Conservation (phyloP, 495 filamentous ascomycete genomes). For the Melanomma pulvis-pyrius region DNA sequence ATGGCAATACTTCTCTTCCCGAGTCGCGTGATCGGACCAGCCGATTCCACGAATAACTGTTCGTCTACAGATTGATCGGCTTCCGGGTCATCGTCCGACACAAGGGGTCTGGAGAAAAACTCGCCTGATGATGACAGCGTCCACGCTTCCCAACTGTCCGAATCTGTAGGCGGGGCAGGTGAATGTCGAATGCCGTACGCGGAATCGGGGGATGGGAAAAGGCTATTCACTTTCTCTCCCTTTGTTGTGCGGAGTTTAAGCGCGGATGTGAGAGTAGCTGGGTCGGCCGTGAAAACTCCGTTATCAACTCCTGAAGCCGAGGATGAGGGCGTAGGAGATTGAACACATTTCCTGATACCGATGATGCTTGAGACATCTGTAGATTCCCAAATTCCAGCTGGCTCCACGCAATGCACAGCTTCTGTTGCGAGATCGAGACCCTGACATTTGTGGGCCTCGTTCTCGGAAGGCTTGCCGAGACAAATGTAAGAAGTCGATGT, state of each 20-base stretch:
- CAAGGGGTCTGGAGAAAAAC: slow-evolving; percentile 44
- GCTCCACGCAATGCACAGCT: slow-evolving; percentile 43
- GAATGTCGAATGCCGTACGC: not conserved
- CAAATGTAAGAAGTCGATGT: slow-evolving; percentile 34
- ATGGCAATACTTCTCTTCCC: slow-evolving; percentile 64
- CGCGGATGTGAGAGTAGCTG: not conserved
- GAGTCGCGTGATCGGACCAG: slow-evolving; percentile 62
- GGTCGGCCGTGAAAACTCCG: not conserved
- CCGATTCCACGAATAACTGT: slow-evolving; percentile 58
- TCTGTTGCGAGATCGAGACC: slow-evolving; percentile 43
- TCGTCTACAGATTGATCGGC: slow-evolving; percentile 35
- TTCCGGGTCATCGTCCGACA: not conserved
- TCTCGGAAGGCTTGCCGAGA: slow-evolving; percentile 30
- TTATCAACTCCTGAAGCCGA: slow-evolving; percentile 20
- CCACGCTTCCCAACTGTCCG: slow-evolving; percentile 65
- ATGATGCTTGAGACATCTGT: slow-evolving; percentile 44
- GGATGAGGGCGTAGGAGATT: slow-evolving; percentile 34
- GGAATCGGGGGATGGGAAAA: slow-evolving; percentile 1
- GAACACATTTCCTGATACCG: slow-evolving; percentile 45
- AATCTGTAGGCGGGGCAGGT: slow-evolving; percentile 6
- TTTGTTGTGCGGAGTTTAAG: slow-evolving; percentile 20
- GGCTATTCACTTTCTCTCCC: not conserved
- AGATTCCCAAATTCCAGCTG: slow-evolving; percentile 51
- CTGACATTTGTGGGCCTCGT: slow-evolving; percentile 37
- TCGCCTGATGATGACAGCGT: slow-evolving; percentile 56